Evolutionary conservation across 305 asterid species (phyloP).

Genomic region (Fraxinus platypoda): DNA sequence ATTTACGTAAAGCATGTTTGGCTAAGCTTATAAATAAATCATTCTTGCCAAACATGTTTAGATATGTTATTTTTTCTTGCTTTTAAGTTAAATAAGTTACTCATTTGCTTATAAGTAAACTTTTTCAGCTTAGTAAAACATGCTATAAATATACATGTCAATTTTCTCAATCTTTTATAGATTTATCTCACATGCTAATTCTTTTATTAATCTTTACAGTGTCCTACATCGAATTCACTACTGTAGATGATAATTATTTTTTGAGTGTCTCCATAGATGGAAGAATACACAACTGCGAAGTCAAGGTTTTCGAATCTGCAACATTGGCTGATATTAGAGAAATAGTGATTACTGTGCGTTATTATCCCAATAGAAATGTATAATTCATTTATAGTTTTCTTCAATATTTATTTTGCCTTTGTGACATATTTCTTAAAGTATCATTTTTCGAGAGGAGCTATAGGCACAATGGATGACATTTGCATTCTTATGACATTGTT

Average conservation of each 20-base stretch:
- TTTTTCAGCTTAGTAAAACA: too few relatives aligned
- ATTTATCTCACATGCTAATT: not conserved
- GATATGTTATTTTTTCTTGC: too few relatives aligned
- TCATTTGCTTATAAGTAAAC: too few relatives aligned
- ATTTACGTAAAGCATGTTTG: too few relatives aligned
- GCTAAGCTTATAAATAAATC: too few relatives aligned
- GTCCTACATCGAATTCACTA: slow-evolving; percentile 68
- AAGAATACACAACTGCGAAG: slow-evolving; percentile 67
- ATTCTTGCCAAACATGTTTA: too few relatives aligned
- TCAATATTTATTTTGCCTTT: not conserved
- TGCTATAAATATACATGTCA: too few relatives aligned
- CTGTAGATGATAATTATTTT: slow-evolving; percentile 61
- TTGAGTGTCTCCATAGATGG: slow-evolving; percentile 78
- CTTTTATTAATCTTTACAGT: slow-evolving; percentile 41
- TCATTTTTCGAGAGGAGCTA: not conserved
- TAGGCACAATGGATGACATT: too few relatives aligned
- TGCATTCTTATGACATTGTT: too few relatives aligned
- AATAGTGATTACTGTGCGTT: slow-evolving; percentile 62
- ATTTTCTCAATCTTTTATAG: too few relatives aligned
- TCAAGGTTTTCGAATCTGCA: slow-evolving; percentile 57
- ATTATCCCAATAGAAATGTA: slow-evolving; percentile 67
- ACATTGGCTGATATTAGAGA: slow-evolving; percentile 58
- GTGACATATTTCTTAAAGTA: not conserved
- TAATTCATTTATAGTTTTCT: not conserved
- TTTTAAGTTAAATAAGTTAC: too few relatives aligned